A percentile compares a stretch with the other conserved stretches of the same genome.
Evolutionary conservation across 257 asterid species (phyloP).

Genomic region (Ophiorrhiza pumila): DNA sequence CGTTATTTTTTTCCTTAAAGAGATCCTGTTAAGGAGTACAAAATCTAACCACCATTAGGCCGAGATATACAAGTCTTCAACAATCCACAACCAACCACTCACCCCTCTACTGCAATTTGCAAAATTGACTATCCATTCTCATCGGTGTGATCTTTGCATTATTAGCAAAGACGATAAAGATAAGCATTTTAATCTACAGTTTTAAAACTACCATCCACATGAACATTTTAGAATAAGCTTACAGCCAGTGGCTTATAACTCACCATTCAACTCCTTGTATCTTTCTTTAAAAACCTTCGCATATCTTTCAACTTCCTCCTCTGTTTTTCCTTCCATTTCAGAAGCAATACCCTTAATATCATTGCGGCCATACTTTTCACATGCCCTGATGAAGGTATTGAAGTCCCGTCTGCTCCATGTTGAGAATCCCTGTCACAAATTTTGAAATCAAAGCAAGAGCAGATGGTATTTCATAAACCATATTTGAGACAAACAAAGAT

Average conservation of each 20-base stretch:
- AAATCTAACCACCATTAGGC: not conserved
- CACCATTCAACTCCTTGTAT: constrained; percentile 91
- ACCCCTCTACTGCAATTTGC: not conserved
- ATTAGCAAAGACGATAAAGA: not conserved
- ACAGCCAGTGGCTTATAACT: constrained; percentile 11
- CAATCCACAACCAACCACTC: not conserved
- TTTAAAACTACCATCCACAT: not conserved
- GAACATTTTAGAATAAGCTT: not conserved
- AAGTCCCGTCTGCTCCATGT: constrained; percentile 99
- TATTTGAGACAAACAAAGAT: not conserved
- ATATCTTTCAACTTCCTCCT: constrained; percentile 93
- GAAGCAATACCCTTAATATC: constrained; percentile 77
- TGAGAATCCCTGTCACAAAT: constrained; percentile 68
- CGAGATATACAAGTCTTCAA: not conserved
- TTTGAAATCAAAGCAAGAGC: not conserved
- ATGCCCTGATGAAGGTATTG: constrained; percentile 89
- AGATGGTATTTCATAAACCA: not conserved
- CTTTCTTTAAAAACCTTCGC: constrained; percentile 84
- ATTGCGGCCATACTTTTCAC: constrained; percentile 92
- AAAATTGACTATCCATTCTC: not conserved
- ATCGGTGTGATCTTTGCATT: not conserved
- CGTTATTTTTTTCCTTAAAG: not conserved
- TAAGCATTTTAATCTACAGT: not conserved
- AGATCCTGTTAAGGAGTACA: not conserved
- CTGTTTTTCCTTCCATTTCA: constrained; percentile 97